Evolutionary conservation across 2,329 filamentous ascomycete genomes (phyloP), one percentile per base, ranked within the genome.

Genomic region (Davidsoniella virescens): DNA sequence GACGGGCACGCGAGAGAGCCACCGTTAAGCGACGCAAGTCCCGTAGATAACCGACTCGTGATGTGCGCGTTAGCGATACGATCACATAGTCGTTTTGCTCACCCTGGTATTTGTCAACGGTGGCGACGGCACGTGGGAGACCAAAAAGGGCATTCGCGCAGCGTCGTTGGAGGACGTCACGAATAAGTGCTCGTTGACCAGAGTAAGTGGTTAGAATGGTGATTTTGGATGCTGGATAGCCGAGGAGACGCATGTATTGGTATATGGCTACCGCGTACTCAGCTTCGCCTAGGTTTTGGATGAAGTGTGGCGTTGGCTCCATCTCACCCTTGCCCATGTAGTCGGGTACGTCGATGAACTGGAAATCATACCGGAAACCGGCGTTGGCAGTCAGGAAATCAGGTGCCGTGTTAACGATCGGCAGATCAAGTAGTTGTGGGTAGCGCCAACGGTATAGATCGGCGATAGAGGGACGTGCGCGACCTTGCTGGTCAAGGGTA

Each of bases 11-110:
- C 2, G 90, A 96, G 3, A 98, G 75, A 0, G 90, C 92, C 44
- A 98, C 92, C 0, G 92, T 98, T 54, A 98, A 76, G 52, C 92
- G 85, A 43, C 92, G 84, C 55, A 96, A 80, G 61, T 96, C 90
- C 55, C 93, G 83, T 7, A 98, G 75, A 63, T 96, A 98, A 48
- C 92, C 92, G 7, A 93, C 86, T 17, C 82, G 77, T 50, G 82
- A 84, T 10, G 93, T 96, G 54, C 92, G 79, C 12, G 87, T 92
- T 44, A 98, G 76, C 4, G 88, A 95, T 51, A 98, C 76, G 58
- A 98, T 94, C 57, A 98, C 79, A 60, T 95, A 96, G 61, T 98
- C 92, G 65, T 98, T 98, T 66, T 98, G 92, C 70, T 98, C 92
- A 63, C 92, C 93, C 68, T 98, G 92, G 61, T 96, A 98, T 64